Base-by-base conservation (phyloP, 345 rosid genomes). In the Lagerstroemia speciosa region DNA sequence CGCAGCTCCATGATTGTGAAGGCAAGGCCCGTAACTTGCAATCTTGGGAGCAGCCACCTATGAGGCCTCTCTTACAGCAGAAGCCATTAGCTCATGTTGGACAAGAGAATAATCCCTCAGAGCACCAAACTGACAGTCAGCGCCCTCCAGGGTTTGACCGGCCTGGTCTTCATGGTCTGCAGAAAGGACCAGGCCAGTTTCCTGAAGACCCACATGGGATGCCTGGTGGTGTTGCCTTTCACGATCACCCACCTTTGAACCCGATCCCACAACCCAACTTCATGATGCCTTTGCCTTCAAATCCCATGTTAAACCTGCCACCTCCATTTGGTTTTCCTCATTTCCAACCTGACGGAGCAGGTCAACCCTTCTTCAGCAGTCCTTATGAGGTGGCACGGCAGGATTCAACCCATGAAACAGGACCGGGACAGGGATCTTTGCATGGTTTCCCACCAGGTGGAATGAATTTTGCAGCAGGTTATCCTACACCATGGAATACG, bases 381-480 rank as follows among this genome's bases (percentile, higher is more conserved):
- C 83, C 86, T 22, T 90, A 80, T 61, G 96, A 89, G 68, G 79
- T 79, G 79, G 74, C 68, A 6, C 65, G 83, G 57, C 79, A 78
- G 33, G 85, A 80, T 73, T 65, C 86, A 67, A 74, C 78, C 61
- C 66, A 80, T 62, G 96, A 89, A 70, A 78, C 64, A 69, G 94
- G 89, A 66, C 75, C 81, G 9, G 96, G 88, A 64, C 97, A 86
- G 72, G 91, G 90, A 16, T 87, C 96, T 19, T 71, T 88, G 69
- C 69, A 85, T 69, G 93, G 96, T 66, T 89, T 83, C 73, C 91
- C 85, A 50, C 85, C 91, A 65, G 74, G 79, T 69, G 81, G 81
- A 58, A 37, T 75, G 63, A 89, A 84, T 69, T 87, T 81, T 73
- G 77, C 80, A 43, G 74, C 78, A 41, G 69, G 77, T 55, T 91